phyloP scores from a whole-genome alignment of 371 early-diverging fungal genomes.

The Batrachochytrium dendrobatidis region DNA sequence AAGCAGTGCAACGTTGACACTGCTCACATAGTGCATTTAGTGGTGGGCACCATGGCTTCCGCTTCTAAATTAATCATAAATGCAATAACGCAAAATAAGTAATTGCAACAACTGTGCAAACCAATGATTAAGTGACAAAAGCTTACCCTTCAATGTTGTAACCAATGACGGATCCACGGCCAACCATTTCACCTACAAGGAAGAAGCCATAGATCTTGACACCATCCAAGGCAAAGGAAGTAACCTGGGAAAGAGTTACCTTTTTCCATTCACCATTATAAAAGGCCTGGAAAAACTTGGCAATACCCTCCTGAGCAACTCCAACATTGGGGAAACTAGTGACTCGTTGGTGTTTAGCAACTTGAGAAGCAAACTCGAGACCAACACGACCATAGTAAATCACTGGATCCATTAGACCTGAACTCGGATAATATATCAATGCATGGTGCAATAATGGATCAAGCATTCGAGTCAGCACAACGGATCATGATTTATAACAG shows the following conservation, averaged over 20 bases:
- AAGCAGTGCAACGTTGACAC: no score
- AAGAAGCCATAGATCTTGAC: slow-evolving; percentile 43
- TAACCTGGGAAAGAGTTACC: slow-evolving; percentile 37
- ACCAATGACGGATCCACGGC: slow-evolving; percentile 37
- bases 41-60: no score
- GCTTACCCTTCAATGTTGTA: slow-evolving; percentile 41
- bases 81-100: no score
- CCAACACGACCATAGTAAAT: slow-evolving; percentile 37
- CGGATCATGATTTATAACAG: background rate
- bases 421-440: background rate
- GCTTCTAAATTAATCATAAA: no score
- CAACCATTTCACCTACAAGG: slow-evolving; percentile 51
- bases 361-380: slow-evolving; percentile 33
- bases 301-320: slow-evolving; percentile 33
- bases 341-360: slow-evolving; percentile 33
- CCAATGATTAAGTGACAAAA: no score
- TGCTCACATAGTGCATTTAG: no score
- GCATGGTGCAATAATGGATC: background rate
- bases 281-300: slow-evolving; percentile 34
- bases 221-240: slow-evolving; percentile 25
- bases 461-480: background rate
- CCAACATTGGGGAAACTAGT: slow-evolving; percentile 27
- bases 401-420: slow-evolving; percentile 25
- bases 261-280: slow-evolving; percentile 46
- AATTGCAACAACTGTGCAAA: no score